Conservation (phyloP, 2,329 filamentous ascomycete species). For the Raffaelea deltoideospora region DNA sequence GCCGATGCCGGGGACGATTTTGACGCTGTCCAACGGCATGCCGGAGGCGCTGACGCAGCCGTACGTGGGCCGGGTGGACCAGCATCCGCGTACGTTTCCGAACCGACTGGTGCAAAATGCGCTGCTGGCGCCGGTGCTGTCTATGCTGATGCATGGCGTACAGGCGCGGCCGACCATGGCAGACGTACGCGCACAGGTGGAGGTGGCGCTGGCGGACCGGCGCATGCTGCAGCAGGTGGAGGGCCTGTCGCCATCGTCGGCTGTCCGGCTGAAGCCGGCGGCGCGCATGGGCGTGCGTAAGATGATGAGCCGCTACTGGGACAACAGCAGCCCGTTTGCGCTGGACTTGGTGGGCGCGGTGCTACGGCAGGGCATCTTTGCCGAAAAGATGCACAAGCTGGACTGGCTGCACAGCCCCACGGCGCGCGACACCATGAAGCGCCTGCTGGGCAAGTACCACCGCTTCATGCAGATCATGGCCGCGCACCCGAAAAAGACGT, state of each 20-base stretch:
- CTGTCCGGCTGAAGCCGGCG: slow-evolving; percentile 5
- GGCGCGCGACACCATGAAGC: slow-evolving; percentile 44
- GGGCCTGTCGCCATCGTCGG: neutral
- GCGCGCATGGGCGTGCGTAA: slow-evolving; percentile 36
- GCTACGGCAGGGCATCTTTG: slow-evolving; percentile 48
- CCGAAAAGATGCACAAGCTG: slow-evolving; percentile 57
- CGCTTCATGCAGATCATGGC: slow-evolving; percentile 49
- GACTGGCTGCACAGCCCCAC: slow-evolving; percentile 67
- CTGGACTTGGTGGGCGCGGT: slow-evolving; percentile 52
- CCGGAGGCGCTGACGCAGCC: slow-evolving; percentile 19
- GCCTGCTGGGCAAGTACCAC: slow-evolving; percentile 48
- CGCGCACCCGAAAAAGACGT: slow-evolving; percentile 26
- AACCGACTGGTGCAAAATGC: slow-evolving; percentile 38
- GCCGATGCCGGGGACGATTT: slow-evolving; percentile 55
- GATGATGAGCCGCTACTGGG: slow-evolving; percentile 59
- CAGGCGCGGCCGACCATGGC: slow-evolving; percentile 28
- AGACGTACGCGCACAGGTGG: slow-evolving; percentile 33
- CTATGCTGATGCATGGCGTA: slow-evolving; percentile 19
- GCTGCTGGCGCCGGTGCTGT: slow-evolving; percentile 27
- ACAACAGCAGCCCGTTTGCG: slow-evolving; percentile 48
- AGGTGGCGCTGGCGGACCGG: slow-evolving; percentile 20
- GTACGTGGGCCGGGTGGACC: slow-evolving; percentile 6
- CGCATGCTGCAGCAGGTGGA: slow-evolving; percentile 20
- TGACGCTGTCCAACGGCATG: slow-evolving; percentile 36
- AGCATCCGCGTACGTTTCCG: slow-evolving; percentile 31